phyloP scores from a whole-genome alignment of 176 grass and related monocot species.

The Pontederia paniculata region DNA sequence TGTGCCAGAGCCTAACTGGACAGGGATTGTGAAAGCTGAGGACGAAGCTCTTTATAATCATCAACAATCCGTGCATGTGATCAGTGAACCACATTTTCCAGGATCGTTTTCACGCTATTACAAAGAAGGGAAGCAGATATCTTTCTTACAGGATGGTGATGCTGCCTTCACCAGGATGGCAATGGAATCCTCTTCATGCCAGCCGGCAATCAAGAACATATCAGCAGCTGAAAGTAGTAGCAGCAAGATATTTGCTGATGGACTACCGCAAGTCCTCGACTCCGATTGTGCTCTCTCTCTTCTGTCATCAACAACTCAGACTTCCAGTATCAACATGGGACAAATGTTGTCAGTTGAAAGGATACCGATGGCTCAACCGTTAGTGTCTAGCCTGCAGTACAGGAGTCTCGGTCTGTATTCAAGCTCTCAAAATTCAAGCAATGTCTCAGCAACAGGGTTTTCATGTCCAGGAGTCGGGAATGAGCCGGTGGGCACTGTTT shows the following conservation, averaged over 20 bases:
- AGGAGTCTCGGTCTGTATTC: neutral
- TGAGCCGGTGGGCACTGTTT: constrained; percentile 1
- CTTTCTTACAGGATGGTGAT: constrained; percentile 23
- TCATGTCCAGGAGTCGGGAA: neutral
- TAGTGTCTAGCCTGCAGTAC: constrained; percentile 3
- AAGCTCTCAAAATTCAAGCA: neutral
- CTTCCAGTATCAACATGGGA: constrained; percentile 3
- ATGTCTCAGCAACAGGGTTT: neutral
- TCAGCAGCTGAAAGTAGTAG: constrained; percentile 1
- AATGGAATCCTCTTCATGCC: neutral
- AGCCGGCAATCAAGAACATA: constrained; percentile 8
- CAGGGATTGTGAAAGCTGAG: constrained; percentile 5
- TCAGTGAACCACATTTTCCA: constrained; percentile 26
- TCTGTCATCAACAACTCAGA: constrained; percentile 66
- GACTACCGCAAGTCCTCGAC: constrained; percentile 22
- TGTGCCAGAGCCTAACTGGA: neutral
- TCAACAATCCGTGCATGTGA: neutral
- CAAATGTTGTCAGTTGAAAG: constrained; percentile 7
- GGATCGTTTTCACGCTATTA: constrained; percentile 32
- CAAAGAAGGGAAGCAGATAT: constrained; percentile 25
- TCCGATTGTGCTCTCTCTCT: constrained; percentile 95
- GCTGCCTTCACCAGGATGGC: neutral
- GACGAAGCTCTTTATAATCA: neutral
- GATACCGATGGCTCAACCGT: constrained; percentile 17
- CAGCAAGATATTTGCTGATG: constrained; percentile 7